A percentile compares a stretch with the other conserved stretches of the same genome.
These are phyloP conservation scores for Teratosphaeria gauchensis DNA, from an alignment of 2,329 filamentous ascomycete genomes.

Conservation along the genomic window DNA sequence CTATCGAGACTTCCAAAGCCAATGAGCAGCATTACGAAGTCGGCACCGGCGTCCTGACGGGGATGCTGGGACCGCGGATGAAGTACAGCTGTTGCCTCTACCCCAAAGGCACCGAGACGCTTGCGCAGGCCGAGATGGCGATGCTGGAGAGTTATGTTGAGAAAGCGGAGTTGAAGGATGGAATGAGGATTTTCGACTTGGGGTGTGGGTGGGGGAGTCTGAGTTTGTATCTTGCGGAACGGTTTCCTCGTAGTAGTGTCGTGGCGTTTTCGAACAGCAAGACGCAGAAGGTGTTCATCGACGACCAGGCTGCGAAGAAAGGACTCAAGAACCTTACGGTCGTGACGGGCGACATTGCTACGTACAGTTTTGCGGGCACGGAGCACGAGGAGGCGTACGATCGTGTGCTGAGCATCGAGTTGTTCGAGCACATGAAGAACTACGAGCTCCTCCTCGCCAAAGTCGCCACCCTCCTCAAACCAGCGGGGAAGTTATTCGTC, in stretches of 20 bases:
- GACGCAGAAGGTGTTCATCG: constrained; percentile 60
- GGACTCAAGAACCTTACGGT: constrained; percentile 52
- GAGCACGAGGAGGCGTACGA: constrained; percentile 40
- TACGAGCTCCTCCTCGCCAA: constrained; percentile 59
- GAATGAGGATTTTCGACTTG: constrained; percentile 53
- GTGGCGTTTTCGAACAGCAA: constrained; percentile 61
- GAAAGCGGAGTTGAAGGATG: constrained; percentile 49
- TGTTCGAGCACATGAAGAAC: constrained; percentile 69
- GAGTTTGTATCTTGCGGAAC: constrained; percentile 55
- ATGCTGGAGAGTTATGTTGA: constrained; percentile 57
- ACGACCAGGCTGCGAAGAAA: constrained; percentile 46
- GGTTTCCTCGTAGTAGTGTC: constrained; percentile 51
- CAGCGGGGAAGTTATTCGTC: constrained; percentile 57
- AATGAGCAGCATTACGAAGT: constrained; percentile 68
- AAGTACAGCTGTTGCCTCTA: constrained; percentile 64
- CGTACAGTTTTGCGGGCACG: constrained; percentile 51
- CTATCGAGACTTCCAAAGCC: constrained; percentile 55
- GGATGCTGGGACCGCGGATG: constrained; percentile 58
- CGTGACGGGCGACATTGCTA: constrained; percentile 57
- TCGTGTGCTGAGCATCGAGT: constrained; percentile 58
- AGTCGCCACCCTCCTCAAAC: constrained; percentile 48
- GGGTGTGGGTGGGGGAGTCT: constrained; percentile 63
- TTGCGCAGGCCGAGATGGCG: constrained; percentile 55
- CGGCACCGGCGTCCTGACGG: constrained; percentile 52
- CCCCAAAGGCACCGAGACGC: constrained; percentile 50